phyloP scores from a whole-genome alignment of 2,329 filamentous ascomycete species.

The Hypoxylon sp. region DNA sequence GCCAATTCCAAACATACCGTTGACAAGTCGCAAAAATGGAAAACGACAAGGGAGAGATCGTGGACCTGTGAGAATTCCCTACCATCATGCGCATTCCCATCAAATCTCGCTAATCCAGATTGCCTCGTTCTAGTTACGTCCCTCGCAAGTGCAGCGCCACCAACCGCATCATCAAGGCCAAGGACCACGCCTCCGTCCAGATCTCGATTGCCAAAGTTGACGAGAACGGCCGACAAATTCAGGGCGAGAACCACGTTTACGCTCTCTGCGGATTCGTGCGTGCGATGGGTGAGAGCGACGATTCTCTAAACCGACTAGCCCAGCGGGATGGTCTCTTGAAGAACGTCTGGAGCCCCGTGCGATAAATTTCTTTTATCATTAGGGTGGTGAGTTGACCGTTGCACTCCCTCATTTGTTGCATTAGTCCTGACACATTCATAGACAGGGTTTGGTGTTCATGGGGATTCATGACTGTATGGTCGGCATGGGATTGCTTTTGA shows the following conservation, averaged over 20 bases:
- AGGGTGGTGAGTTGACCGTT: conserved; percentile 40
- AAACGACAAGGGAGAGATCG: conserved; percentile 99
- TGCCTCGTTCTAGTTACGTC: conserved; percentile 78
- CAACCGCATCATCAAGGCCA: conserved; percentile 99
- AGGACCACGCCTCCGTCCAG: conserved; percentile 99
- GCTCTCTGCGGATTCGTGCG: conserved; percentile 98
- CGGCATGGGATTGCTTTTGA: conserved; percentile 50
- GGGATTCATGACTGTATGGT: conserved; percentile 51
- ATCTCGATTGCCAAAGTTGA: conserved; percentile 98
- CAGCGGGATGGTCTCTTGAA: conserved; percentile 98
- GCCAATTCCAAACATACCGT: conserved; percentile 49
- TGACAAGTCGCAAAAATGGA: conserved; percentile 81
- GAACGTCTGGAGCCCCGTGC: conserved; percentile 89
- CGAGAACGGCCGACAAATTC: conserved; percentile 94
- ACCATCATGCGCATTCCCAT: neutral
- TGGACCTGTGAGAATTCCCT: conserved; percentile 85
- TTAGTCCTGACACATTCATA: conserved; percentile 30
- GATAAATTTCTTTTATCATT: conserved; percentile 60
- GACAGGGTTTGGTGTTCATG: conserved; percentile 50
- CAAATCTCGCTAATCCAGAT: conserved; percentile 24
- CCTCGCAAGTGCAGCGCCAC: conserved; percentile 98
- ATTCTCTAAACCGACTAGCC: conserved; percentile 93
- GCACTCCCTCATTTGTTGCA: neutral
- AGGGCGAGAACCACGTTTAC: conserved; percentile 97
- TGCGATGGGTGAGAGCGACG: conserved; percentile 97